Evolutionary conservation across 2,329 filamentous ascomycete genomes (phyloP).

Genomic region (Stachybotrys echinatus): DNA sequence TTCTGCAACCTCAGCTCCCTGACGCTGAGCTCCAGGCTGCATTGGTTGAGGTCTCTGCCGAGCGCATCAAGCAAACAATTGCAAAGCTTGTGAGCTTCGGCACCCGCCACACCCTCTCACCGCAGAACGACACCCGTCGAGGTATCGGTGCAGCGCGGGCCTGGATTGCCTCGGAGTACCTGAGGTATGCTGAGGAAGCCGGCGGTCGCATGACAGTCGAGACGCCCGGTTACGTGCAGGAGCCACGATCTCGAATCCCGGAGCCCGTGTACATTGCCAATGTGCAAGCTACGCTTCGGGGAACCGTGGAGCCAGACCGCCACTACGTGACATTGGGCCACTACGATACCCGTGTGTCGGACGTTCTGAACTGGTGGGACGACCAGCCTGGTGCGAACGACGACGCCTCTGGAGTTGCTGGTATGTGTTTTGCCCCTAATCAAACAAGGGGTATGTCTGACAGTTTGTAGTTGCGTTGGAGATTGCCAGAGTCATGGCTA

Average conservation of each 20-base stretch:
- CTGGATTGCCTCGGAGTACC: constrained; percentile 49
- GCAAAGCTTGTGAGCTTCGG: constrained; percentile 50
- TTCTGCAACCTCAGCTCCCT: constrained; percentile 14
- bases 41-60: constrained; percentile 25
- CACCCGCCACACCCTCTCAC: constrained; percentile 51
- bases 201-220: constrained; percentile 46
- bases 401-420: constrained; percentile 45
- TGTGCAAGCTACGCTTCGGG: constrained; percentile 45
- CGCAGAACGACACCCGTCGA: constrained; percentile 41
- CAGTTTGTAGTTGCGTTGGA: constrained; percentile 43
- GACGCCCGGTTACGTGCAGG: constrained; percentile 46
- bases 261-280: constrained; percentile 49
- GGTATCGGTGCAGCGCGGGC: constrained; percentile 53
- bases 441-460: neutral
- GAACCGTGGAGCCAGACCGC: constrained; percentile 39
- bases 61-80: constrained; percentile 44
- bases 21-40: constrained; percentile 12
- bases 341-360: constrained; percentile 47
- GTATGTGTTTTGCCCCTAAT: constrained; percentile 4
- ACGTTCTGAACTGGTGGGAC: constrained; percentile 43
- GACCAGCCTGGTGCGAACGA: constrained; percentile 54
- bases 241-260: constrained; percentile 36
- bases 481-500: constrained; percentile 46
- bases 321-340: constrained; percentile 51
- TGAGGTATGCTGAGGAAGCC: constrained; percentile 37